A percentile compares a stretch with the other conserved stretches of the same genome.
These are phyloP conservation scores for Moniliella sp. DNA, from an alignment of 1,284 basidiomycete species.

Conservation along the genomic window DNA sequence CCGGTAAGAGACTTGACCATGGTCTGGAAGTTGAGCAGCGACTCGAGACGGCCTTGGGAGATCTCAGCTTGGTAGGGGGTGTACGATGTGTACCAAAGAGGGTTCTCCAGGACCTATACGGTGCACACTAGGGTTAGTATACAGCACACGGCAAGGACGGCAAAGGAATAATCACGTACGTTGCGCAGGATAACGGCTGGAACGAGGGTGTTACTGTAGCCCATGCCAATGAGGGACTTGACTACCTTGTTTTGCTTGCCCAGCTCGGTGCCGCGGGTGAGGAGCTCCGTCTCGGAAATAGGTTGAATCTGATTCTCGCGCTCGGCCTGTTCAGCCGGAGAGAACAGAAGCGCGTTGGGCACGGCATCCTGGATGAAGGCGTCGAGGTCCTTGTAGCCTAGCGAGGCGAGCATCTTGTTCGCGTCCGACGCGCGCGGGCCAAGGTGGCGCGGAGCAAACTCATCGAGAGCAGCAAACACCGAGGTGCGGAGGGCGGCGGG, in stretches of 20 bases:
- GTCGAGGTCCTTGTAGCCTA: conserved; percentile 22
- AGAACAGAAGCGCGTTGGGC: conserved; percentile 38
- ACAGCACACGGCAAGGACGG: not conserved
- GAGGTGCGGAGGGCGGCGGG: too few species aligned
- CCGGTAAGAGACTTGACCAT: conserved; percentile 83
- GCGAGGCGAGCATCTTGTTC: conserved; percentile 16
- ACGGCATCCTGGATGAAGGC: conserved; percentile 24
- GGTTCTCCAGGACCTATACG: conserved; percentile 68
- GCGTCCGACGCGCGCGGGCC: conserved; percentile 22
- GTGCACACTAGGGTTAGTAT: not conserved
- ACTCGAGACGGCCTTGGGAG: conserved; percentile 72
- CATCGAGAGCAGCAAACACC: conserved; percentile 25
- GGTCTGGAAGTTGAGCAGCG: conserved; percentile 86
- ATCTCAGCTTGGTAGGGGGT: conserved; percentile 78
- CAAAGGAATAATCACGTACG: conserved; percentile 4
- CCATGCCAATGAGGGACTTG: conserved; percentile 92
- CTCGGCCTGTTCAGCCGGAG: conserved; percentile 38
- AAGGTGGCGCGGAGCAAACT: conserved; percentile 22
- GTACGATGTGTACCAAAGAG: conserved; percentile 93
- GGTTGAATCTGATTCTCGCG: conserved; percentile 42
- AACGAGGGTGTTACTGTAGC: conserved; percentile 48
- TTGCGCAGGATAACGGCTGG: conserved; percentile 29
- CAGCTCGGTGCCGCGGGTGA: conserved; percentile 52
- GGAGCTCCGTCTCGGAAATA: conserved; percentile 67
- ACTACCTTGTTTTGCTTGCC: conserved; percentile 57